Base-by-base conservation (phyloP, 2,329 filamentous ascomycete genomes). In the Byssochlamys sp. region DNA sequence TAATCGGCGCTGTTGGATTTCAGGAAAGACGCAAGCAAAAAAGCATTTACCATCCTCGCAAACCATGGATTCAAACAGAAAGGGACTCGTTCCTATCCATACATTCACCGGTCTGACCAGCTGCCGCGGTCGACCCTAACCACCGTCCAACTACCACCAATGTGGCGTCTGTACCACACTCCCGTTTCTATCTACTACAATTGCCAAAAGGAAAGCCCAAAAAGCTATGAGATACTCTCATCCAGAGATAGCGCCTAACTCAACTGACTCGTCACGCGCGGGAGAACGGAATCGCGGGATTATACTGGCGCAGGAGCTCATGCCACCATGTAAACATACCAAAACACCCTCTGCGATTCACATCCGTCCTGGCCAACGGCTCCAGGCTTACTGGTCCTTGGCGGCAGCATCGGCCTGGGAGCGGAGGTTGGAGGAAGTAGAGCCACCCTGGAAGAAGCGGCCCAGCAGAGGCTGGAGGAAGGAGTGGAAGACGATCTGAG, bases 401-500 rank as follows among this genome's bases (percentile, higher is more conserved):
- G 74, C 74, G 68, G 83, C 81, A 70, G 87, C 83, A 70, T 92
- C 90, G 74, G 87, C 90, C 83, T 94, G 90, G 69, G 89, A 87
- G 67, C 90, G 90, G 70, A 96, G 88, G 78, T 90, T 89, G 74
- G 90, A 84, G 68, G 91, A 88, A 69, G 91, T 90, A 61, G 88
- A 89, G 70, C 83, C 83, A 67, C 77, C 73, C 68, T 80, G 77
- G 83, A 97, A 99, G 86, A 96, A 95, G 77, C 91, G 90, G 74
- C 90, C 84, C 73, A 97, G 88, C 69, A 95, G 85, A 67, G 94
- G 94, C 73, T 89, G 85, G 74, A 99, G 78, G 84, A 97, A 90
- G 63, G 91, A 96, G 77, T 90, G 88, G 89, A 97, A 99, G 79
- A 99, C 83, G 71, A 97, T 79, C 77, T 97, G 91, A 70, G 94